These are phyloP conservation scores for Neoarthrinium moseri DNA, from an alignment of 2,329 filamentous ascomycete genomes.

Conservation along the genomic window DNA sequence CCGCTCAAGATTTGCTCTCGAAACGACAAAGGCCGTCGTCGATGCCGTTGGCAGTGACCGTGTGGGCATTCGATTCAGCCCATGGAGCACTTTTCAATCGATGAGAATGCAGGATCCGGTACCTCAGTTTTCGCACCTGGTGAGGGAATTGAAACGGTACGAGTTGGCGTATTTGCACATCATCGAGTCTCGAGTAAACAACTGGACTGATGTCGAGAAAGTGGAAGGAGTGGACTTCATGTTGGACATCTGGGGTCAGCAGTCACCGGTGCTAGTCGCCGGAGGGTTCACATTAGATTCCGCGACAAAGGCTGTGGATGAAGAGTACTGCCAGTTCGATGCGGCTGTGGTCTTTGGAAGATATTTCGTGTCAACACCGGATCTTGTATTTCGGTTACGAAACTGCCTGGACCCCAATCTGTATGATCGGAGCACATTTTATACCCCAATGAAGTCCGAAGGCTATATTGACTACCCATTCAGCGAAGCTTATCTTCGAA, in stretches of 20 bases:
- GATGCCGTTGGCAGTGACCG: slow-evolving; percentile 47
- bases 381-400: slow-evolving; percentile 42
- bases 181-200: slow-evolving; percentile 49
- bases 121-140: slow-evolving; percentile 56
- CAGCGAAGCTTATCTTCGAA: slow-evolving; percentile 18
- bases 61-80: slow-evolving; percentile 48
- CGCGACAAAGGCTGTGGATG: slow-evolving; percentile 37
- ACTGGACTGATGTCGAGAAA: slow-evolving; percentile 6
- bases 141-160: slow-evolving; percentile 46
- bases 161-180: slow-evolving; percentile 57
- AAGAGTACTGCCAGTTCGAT: slow-evolving; percentile 38
- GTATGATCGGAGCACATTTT: slow-evolving; percentile 47
- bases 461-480: slow-evolving; percentile 37
- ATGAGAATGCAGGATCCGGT: slow-evolving; percentile 56
- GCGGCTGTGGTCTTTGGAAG: slow-evolving; percentile 46
- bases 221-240: slow-evolving; percentile 25
- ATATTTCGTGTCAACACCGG: slow-evolving; percentile 47
- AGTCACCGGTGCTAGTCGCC: slow-evolving; percentile 43
- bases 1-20: slow-evolving; percentile 48
- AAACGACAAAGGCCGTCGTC: slow-evolving; percentile 49
- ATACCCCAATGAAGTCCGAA: slow-evolving; percentile 25
- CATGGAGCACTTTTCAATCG: slow-evolving; percentile 53
- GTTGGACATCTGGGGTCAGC: slow-evolving; percentile 14
- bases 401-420: slow-evolving; percentile 38
- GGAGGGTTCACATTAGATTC: slow-evolving; percentile 41